Percentiles rank a stretch among this genome's conserved stretches.
phyloP scores from a whole-genome alignment of 768 basidiomycete genomes.

The Boletus sp. region DNA sequence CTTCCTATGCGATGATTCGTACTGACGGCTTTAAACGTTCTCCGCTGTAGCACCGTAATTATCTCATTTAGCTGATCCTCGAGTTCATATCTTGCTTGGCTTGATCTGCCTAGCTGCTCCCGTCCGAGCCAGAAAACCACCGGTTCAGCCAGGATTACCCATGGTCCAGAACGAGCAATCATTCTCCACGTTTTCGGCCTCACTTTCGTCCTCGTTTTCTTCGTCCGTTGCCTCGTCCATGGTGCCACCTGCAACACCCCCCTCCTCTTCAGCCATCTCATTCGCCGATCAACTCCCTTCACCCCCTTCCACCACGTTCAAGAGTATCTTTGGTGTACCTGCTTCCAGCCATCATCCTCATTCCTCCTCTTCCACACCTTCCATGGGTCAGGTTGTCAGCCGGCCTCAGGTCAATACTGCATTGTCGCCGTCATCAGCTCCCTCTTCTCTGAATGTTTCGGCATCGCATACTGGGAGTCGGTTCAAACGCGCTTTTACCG shows the following conservation, averaged over 20 bases:
- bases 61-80: conserved; percentile 31
- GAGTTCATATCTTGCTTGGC: conserved; percentile 25
- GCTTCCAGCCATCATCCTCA: conserved; percentile 23
- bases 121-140: conserved; percentile 17
- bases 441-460: conserved; percentile 23
- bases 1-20: conserved; percentile 5
- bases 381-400: conserved; percentile 37
- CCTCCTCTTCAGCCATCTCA: conserved; percentile 42
- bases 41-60: conserved; percentile 28
- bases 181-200: conserved; percentile 39
- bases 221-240: conserved; percentile 43
- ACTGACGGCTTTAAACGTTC: conserved; percentile 14
- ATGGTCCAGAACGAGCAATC: conserved; percentile 38
- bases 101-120: conserved; percentile 18
- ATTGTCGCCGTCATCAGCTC: conserved; percentile 29
- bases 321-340: conserved; percentile 32
- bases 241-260: conserved; percentile 36
- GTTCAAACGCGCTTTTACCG: conserved; percentile 32
- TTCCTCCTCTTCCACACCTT: conserved; percentile 26
- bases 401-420: conserved; percentile 28
- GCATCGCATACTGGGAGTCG: conserved; percentile 25
- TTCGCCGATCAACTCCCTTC: conserved; percentile 42
- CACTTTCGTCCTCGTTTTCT: conserved; percentile 45
- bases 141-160: conserved; percentile 22
- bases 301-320: conserved; percentile 35